Evolutionary conservation across 2,329 filamentous ascomycete species (phyloP).

Genomic region (Cytospora piceicola): DNA sequence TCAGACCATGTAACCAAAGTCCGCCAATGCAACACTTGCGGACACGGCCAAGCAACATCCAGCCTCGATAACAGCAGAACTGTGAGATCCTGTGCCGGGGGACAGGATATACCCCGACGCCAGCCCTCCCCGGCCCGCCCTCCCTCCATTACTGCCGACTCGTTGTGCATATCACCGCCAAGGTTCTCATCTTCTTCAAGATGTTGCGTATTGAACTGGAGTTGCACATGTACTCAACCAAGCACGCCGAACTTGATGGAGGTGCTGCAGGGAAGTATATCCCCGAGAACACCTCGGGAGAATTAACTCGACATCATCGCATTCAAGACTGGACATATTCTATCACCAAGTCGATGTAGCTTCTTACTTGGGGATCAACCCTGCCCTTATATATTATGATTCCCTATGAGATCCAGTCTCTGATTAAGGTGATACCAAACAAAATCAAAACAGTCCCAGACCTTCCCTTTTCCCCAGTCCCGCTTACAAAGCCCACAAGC

Average conservation of each 20-base stretch:
- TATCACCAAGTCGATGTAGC: too few species aligned
- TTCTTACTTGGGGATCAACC: too few species aligned
- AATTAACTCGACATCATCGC: too few species aligned
- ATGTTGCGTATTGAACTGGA: slow-evolving; percentile 35
- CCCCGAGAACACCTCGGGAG: slow-evolving; percentile 33
- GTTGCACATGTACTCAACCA: slow-evolving; percentile 34
- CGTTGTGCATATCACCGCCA: slow-evolving; percentile 35
- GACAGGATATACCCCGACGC: slow-evolving; percentile 7
- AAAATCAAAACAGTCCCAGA: too few species aligned
- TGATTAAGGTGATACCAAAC: too few species aligned
- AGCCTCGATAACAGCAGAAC: slow-evolving; percentile 17
- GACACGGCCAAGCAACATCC: neutral
- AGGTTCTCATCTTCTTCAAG: slow-evolving; percentile 36
- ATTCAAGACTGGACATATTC: too few species aligned
- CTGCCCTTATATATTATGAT: too few species aligned
- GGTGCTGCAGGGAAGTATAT: slow-evolving; percentile 32
- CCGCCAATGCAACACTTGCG: neutral
- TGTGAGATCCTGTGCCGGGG: slow-evolving; percentile 2
- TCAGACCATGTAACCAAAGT: too few species aligned
- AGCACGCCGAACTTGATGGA: slow-evolving; percentile 35
- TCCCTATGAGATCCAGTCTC: too few species aligned
- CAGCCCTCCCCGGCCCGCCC: slow-evolving; percentile 8
- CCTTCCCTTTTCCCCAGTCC: too few species aligned
- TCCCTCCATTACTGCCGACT: slow-evolving; percentile 25
- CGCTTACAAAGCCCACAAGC: too few species aligned